Conservation (phyloP, 768 basidiomycete genomes). For the Lentinula lateritia region DNA sequence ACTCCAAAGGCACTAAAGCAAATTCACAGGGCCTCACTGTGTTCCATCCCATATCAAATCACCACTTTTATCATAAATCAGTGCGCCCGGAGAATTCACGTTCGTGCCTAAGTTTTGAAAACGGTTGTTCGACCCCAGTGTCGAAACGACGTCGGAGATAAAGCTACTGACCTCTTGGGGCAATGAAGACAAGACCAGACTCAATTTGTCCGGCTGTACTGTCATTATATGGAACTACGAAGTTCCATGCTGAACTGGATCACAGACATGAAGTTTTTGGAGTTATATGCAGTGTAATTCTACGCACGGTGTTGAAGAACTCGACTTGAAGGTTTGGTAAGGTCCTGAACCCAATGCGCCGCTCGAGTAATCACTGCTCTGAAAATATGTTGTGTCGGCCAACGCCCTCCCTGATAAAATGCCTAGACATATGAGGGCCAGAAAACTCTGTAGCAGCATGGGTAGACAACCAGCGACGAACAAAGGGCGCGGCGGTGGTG, state of each 20-base stretch:
- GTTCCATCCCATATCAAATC: conserved; percentile 5
- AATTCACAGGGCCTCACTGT: not conserved
- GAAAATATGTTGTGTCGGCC: not conserved
- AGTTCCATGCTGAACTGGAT: conserved; percentile 1
- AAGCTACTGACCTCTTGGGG: conserved; percentile 2
- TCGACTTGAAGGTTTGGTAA: not conserved
- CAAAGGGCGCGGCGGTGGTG: not conserved
- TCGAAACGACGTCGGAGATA: not conserved
- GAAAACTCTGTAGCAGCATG: not conserved
- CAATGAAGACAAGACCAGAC: conserved; percentile 1
- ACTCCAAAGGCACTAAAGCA: too few species aligned
- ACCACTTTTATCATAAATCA: conserved; percentile 1
- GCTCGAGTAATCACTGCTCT: conserved; percentile 3
- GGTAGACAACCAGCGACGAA: not conserved
- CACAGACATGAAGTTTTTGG: not conserved
- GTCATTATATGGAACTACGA: conserved; percentile 2
- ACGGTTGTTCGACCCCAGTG: not conserved
- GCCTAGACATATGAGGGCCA: not conserved
- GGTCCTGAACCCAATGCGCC: not conserved
- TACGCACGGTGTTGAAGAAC: conserved; percentile 1
- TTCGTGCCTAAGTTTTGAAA: not conserved
- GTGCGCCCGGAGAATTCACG: not conserved
- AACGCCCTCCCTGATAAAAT: not conserved
- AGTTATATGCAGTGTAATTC: not conserved
- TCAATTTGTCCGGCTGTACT: not conserved